Evolutionary conservation across 2,329 filamentous ascomycete genomes (phyloP), one percentile per base, ranked within the genome.

Genomic region (Fusarium foetens): DNA sequence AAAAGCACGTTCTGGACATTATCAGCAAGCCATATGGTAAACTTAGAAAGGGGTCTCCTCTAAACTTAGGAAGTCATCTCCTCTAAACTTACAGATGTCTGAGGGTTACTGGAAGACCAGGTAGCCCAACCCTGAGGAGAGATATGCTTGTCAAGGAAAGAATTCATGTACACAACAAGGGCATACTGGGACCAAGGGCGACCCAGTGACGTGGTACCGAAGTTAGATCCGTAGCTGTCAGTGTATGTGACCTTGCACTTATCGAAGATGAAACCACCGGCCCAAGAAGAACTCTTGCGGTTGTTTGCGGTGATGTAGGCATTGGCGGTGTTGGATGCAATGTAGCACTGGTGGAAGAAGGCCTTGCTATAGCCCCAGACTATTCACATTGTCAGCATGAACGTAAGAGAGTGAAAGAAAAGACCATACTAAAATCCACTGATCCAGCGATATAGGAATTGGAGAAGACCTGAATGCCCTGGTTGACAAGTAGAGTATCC

Each of bases 71-170:
- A 17, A 23, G 13, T 13, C 13, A 23, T 58, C 2, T 31, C 14
- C 4, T 16, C 13, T 21, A 17, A n/a, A 49, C 63, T 67, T 39
- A 67, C 65, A 11, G 89, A 89, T 90, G 48, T 83, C 71, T 33
- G 76, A 74, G 89, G 89, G 89, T 5, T 89, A 88, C 6, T 85
- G 82, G 25, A 81, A 55, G 74, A 89, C 90, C 77, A 92, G 82
- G 29, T 90, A 84, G 61, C 64, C 74, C 74, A 76, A 12, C 74
- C 74, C 58, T 4, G 58, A 4, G 5, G 53, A 80, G 54, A 80
- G 78, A 76, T 73, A 7, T 76, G 74, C 58, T 75, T 70, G 17
- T 83, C 84, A 75, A 92, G 80, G 36, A 78, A 77, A 0, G 86
- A 87, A 57, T 83, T 77, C 75, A 86, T 84, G 75, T 85, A 85